Evolutionary conservation across 768 basidiomycete genomes (phyloP).

Genomic region (Suillus ampliporus): DNA sequence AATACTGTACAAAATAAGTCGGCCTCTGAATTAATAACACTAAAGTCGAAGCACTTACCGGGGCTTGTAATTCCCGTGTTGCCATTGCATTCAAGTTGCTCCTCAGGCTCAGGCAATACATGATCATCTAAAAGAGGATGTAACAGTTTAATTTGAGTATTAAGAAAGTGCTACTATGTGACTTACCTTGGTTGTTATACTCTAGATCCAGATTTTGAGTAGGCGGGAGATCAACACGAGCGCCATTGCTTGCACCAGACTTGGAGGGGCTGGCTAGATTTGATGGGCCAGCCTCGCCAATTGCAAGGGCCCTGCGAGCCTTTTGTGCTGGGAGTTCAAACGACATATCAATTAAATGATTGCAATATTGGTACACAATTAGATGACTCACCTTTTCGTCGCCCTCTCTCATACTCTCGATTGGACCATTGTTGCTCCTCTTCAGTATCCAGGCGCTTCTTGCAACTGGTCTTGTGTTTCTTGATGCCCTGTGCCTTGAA

Average conservation of each 20-base stretch:
- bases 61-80: not conserved
- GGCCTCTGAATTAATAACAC: not conserved
- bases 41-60: not conserved
- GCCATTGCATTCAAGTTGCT: not conserved
- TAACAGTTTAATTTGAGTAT: not conserved
- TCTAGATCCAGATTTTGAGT: not conserved
- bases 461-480: not conserved
- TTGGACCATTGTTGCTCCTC: not conserved
- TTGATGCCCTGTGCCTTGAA: not conserved
- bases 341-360: not conserved
- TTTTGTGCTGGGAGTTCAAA: not conserved
- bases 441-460: not conserved
- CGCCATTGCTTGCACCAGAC: not conserved
- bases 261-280: not conserved
- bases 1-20: slow-evolving; percentile 1
- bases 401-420: not conserved
- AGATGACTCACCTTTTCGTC: not conserved
- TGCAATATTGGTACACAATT: not conserved
- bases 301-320: not conserved
- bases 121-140: not conserved
- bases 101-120: not conserved
- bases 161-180: not conserved
- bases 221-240: not conserved
- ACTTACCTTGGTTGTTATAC: not conserved
- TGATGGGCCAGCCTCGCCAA: not conserved